These are phyloP conservation scores for Pestalotiopsis fici DNA, from an alignment of 2,329 filamentous ascomycete genomes.

Conservation along the genomic window DNA sequence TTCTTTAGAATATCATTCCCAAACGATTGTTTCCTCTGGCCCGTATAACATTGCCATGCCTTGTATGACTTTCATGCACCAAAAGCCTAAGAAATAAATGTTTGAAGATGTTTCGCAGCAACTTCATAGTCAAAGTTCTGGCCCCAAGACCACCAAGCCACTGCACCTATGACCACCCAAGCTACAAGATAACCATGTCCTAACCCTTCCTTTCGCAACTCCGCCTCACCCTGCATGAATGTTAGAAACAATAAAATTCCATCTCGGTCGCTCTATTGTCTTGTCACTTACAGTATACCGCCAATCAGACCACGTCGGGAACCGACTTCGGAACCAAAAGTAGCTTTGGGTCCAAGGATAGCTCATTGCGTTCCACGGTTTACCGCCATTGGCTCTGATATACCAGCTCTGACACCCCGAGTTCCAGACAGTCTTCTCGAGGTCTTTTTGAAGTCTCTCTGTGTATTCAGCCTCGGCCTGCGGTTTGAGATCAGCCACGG, in stretches of 20 bases:
- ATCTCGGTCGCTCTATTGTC: not conserved
- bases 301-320: conserved; percentile 1
- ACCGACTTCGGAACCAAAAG: conserved; percentile 3
- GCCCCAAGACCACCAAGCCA: not conserved
- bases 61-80: not conserved
- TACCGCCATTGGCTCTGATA: not conserved
- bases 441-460: conserved; percentile 28
- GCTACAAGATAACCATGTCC: not conserved
- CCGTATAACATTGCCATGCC: too few relatives aligned
- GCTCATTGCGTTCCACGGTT: conserved; percentile 1
- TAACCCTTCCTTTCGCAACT: not conserved
- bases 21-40: too few relatives aligned
- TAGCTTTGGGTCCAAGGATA: conserved; percentile 4
- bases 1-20: too few relatives aligned
- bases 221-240: not conserved
- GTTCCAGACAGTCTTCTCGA: conserved; percentile 34
- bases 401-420: conserved; percentile 4
- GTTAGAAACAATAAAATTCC: not conserved
- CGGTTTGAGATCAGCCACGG: conserved; percentile 30
- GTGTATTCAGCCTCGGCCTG: conserved; percentile 36
- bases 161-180: not conserved
- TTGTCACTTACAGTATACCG: not conserved
- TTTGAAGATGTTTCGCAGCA: not conserved
- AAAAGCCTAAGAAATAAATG: not conserved
- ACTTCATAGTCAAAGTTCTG: not conserved